phyloP scores from a whole-genome alignment of 2,329 filamentous ascomycete species.

The Diaporthe nobilis region DNA sequence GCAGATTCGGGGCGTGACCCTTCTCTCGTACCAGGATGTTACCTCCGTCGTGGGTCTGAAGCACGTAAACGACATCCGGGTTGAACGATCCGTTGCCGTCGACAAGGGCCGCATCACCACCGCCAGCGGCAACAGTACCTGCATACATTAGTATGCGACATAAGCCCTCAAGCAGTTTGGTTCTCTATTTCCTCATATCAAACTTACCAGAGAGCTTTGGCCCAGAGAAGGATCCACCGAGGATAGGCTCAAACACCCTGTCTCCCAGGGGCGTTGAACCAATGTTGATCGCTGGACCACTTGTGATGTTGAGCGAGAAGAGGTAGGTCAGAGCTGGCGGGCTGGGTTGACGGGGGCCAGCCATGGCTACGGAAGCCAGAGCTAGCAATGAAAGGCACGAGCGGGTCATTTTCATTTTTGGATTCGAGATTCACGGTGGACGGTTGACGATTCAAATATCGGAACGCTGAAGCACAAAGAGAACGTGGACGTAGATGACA shows the following conservation, averaged over 20 bases:
- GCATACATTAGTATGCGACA: background rate
- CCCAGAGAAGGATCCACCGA: conserved; percentile 54
- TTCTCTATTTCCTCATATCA: background rate
- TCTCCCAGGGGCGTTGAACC: conserved; percentile 46
- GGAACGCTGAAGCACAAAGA: background rate
- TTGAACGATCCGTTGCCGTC: conserved; percentile 54
- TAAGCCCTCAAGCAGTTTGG: background rate
- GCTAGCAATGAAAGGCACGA: conserved; percentile 2
- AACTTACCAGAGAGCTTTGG: conserved; percentile 50
- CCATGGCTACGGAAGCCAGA: conserved; percentile 20
- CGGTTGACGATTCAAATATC: background rate
- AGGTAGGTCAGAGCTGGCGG: conserved; percentile 43
- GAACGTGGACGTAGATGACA: background rate
- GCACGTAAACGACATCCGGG: conserved; percentile 56
- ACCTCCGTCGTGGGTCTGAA: conserved; percentile 55
- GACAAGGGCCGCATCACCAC: conserved; percentile 55
- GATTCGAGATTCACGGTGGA: background rate
- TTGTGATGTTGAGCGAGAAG: conserved; percentile 48
- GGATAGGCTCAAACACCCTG: conserved; percentile 52
- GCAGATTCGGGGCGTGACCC: conserved; percentile 54
- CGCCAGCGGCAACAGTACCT: conserved; percentile 49
- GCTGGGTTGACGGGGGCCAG: background rate
- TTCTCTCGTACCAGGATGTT: conserved; percentile 55
- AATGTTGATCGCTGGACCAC: conserved; percentile 43
- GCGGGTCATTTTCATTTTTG: background rate